Conservation (phyloP, 768 basidiomycete species). For the Exidia glandulosa region DNA sequence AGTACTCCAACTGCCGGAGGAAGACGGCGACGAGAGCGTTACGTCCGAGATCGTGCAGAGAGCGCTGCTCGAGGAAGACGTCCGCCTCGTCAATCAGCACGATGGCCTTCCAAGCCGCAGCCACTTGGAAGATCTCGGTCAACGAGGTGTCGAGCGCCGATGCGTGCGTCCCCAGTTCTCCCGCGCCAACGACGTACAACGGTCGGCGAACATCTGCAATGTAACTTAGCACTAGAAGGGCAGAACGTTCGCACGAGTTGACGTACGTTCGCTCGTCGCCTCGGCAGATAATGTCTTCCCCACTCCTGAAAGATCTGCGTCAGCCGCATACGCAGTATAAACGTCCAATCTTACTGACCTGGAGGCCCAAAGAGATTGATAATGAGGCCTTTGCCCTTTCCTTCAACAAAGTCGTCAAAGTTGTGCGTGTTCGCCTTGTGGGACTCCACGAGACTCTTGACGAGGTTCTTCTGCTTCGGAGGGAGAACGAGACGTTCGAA, state of each 20-base stretch:
- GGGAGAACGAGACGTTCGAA: conserved; percentile 49
- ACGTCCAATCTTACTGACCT: too few species aligned
- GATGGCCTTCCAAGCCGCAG: conserved; percentile 24
- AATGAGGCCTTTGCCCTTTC: conserved; percentile 52
- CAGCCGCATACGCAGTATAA: too few species aligned
- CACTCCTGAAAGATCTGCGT: conserved; percentile 51
- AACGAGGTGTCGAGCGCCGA: conserved; percentile 19
- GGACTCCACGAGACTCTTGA: conserved; percentile 45
- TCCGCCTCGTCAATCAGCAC: conserved; percentile 38
- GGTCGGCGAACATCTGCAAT: conserved; percentile 15
- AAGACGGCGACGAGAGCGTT: conserved; percentile 69
- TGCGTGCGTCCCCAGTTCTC: conserved; percentile 23
- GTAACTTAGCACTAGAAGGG: not conserved
- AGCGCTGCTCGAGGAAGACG: conserved; percentile 62
- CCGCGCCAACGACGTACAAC: conserved; percentile 23
- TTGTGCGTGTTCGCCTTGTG: conserved; percentile 37
- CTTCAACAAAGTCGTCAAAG: conserved; percentile 52
- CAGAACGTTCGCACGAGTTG: not conserved
- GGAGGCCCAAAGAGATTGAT: conserved; percentile 48
- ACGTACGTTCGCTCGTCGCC: not conserved
- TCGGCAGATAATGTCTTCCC: conserved; percentile 23
- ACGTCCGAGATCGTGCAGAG: conserved; percentile 49
- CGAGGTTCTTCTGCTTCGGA: conserved; percentile 37
- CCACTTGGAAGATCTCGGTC: conserved; percentile 21
- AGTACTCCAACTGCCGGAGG: conserved; percentile 21